Evolutionary conservation across 352 stramenopile species (phyloP).

Genomic region (Phytophthora pisi): DNA sequence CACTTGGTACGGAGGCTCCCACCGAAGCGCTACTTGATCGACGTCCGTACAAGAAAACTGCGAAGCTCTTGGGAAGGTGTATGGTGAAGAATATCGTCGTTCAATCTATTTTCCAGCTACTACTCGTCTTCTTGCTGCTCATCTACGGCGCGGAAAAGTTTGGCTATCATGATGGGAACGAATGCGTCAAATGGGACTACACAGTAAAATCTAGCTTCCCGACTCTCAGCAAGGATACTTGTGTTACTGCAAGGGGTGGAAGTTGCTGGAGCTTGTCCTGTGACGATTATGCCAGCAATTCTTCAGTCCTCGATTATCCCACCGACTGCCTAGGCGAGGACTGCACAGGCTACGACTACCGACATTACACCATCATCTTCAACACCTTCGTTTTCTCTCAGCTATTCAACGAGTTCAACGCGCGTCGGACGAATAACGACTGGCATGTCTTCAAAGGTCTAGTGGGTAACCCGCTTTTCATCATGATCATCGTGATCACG

Average conservation of each 20-base stretch:
- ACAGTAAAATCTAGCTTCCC: conserved; percentile 57
- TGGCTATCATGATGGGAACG: conserved; percentile 63
- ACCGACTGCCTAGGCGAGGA: conserved; percentile 49
- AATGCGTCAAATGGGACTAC: conserved; percentile 52
- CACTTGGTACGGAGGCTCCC: conserved; percentile 72
- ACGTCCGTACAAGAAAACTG: conserved; percentile 74
- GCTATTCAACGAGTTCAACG: conserved; percentile 92
- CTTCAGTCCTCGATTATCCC: conserved; percentile 49
- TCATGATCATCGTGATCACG: conserved; percentile 92
- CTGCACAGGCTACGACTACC: conserved; percentile 76
- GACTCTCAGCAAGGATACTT: conserved; percentile 43
- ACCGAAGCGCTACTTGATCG: conserved; percentile 69
- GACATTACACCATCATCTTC: conserved; percentile 98
- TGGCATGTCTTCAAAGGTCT: conserved; percentile 96
- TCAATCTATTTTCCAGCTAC: conserved; percentile 77
- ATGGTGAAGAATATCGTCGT: conserved; percentile 84
- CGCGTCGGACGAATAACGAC: conserved; percentile 92
- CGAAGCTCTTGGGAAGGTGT: conserved; percentile 55
- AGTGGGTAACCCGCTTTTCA: conserved; percentile 92
- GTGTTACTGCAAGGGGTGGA: conserved; percentile 51
- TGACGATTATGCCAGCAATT: conserved; percentile 58
- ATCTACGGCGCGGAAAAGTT: conserved; percentile 62
- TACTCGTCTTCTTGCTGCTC: conserved; percentile 86
- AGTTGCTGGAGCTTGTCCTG: conserved; percentile 58
- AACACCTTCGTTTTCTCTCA: conserved; percentile 98